Percentiles rank a stretch among this genome's conserved stretches.
Evolutionary conservation across 176 grass and related monocot genomes (phyloP).

Genomic region (Oryza officinalis): DNA sequence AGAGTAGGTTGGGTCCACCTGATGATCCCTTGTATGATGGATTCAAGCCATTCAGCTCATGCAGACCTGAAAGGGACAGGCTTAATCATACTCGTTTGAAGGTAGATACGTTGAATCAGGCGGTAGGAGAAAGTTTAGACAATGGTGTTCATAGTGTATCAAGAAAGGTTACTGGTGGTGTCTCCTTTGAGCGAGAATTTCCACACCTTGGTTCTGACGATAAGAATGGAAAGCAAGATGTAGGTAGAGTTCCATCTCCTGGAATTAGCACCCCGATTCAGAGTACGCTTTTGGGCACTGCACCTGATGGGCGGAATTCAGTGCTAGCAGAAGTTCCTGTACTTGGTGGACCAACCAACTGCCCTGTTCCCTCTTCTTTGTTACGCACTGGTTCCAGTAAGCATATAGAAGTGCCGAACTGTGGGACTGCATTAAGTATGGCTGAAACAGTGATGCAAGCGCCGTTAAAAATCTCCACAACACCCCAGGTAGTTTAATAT

Average conservation of each 20-base stretch:
- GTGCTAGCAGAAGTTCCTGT: slow-evolving; percentile 71
- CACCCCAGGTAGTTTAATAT: slow-evolving; percentile 55
- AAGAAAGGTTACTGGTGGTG: slow-evolving; percentile 40
- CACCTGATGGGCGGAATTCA: slow-evolving; percentile 46
- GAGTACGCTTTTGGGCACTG: slow-evolving; percentile 49
- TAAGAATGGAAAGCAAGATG: slow-evolving; percentile 55
- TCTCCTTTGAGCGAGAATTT: slow-evolving; percentile 68
- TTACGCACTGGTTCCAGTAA: slow-evolving; percentile 30
- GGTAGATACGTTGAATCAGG: slow-evolving; percentile 25
- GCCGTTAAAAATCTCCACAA: slow-evolving; percentile 48
- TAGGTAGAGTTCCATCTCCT: slow-evolving; percentile 54
- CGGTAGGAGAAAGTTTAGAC: slow-evolving; percentile 44
- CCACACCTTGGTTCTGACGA: slow-evolving; percentile 67
- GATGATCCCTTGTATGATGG: slow-evolving; percentile 51
- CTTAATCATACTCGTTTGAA: slow-evolving; percentile 50
- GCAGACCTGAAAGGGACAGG: slow-evolving; percentile 59
- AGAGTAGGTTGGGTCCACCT: slow-evolving; percentile 42
- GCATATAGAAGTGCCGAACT: slow-evolving; percentile 27
- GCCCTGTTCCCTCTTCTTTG: slow-evolving; percentile 25
- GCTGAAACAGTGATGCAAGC: slow-evolving; percentile 72
- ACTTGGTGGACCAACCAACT: slow-evolving; percentile 43
- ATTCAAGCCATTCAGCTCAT: slow-evolving; percentile 53
- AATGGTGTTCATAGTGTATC: slow-evolving; percentile 35
- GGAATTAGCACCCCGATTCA: slow-evolving; percentile 67
- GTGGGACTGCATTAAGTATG: slow-evolving; percentile 56